Percentiles rank a stretch among this genome's conserved stretches.
phyloP scores from a whole-genome alignment of 768 basidiomycete species.

The Sporobolomyces roseus region DNA sequence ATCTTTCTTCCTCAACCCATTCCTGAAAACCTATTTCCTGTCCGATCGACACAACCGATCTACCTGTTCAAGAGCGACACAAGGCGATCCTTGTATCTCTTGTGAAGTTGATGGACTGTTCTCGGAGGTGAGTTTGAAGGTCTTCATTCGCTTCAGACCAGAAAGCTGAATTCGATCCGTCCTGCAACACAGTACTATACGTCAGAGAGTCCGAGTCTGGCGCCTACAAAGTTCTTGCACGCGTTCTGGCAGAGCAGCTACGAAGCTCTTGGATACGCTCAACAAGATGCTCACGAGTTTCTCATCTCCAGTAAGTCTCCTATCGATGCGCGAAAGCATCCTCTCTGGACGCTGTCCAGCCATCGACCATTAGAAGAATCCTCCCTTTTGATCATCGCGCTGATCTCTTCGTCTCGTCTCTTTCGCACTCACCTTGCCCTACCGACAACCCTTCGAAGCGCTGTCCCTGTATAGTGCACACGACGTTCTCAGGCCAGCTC shows the following conservation, averaged over 20 bases:
- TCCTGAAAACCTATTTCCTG: slow-evolving; percentile 82
- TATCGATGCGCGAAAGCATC: too few relatives aligned
- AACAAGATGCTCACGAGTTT: slow-evolving; percentile 90
- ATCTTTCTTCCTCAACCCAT: slow-evolving; percentile 80
- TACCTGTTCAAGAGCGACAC: slow-evolving; percentile 53
- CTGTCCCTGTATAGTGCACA: slow-evolving; percentile 87
- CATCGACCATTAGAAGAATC: neutral
- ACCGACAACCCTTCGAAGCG: slow-evolving; percentile 58
- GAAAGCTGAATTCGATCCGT: too few relatives aligned
- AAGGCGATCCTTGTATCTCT: slow-evolving; percentile 39
- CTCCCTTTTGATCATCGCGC: neutral
- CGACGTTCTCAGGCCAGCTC: slow-evolving; percentile 77
- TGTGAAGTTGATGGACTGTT: slow-evolving; percentile 54
- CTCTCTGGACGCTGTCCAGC: neutral
- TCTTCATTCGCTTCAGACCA: neutral
- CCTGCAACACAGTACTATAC: slow-evolving; percentile 21
- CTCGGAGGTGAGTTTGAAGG: slow-evolving; percentile 57
- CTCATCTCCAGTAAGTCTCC: slow-evolving; percentile 62
- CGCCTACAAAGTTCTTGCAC: slow-evolving; percentile 75
- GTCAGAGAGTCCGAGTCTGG: slow-evolving; percentile 54
- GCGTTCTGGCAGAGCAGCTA: slow-evolving; percentile 70
- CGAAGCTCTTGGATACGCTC: slow-evolving; percentile 84
- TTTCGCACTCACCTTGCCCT: slow-evolving; percentile 67
- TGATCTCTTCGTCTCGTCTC: slow-evolving; percentile 75
- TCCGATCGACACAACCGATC: slow-evolving; percentile 79